Conservation (phyloP, 192 early-diverging fungal genomes). For the Backusella parvicylindrica region DNA sequence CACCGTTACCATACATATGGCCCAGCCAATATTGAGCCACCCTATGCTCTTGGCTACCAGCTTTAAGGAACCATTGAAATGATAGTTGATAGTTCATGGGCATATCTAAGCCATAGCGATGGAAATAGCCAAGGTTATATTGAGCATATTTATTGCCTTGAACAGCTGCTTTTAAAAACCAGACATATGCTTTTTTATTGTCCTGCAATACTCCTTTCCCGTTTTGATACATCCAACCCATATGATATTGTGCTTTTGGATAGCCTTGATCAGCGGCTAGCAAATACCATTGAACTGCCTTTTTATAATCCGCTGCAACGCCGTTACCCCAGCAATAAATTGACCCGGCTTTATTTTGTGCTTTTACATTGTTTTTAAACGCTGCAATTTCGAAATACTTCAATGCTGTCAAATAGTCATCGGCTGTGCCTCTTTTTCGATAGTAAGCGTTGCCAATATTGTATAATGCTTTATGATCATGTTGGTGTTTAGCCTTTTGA, state of each 20-base stretch:
- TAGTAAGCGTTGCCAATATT: neutral
- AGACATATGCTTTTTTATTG: neutral
- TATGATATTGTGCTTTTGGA: constrained; percentile 1
- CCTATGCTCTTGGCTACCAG: neutral
- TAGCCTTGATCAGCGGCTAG: neutral
- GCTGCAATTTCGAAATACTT: neutral
- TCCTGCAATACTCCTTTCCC: neutral
- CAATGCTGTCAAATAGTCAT: neutral
- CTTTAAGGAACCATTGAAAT: neutral
- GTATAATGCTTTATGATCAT: neutral
- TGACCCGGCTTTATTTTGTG: neutral
- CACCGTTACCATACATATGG: neutral
- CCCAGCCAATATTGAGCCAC: neutral
- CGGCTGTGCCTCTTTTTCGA: neutral
- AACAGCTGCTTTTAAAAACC: neutral
- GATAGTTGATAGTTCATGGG: neutral
- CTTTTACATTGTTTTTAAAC: neutral
- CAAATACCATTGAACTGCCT: neutral
- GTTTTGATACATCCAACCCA: constrained; percentile 2
- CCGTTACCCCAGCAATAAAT: neutral
- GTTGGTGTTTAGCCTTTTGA: neutral
- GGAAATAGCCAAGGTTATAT: neutral
- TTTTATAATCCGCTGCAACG: neutral
- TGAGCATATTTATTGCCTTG: neutral
- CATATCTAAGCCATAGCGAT: neutral